Evolutionary conservation across 2,329 filamentous ascomycete species (phyloP), one percentile per base, ranked within the genome.

Genomic region (Orbilia blumenaviensis): DNA sequence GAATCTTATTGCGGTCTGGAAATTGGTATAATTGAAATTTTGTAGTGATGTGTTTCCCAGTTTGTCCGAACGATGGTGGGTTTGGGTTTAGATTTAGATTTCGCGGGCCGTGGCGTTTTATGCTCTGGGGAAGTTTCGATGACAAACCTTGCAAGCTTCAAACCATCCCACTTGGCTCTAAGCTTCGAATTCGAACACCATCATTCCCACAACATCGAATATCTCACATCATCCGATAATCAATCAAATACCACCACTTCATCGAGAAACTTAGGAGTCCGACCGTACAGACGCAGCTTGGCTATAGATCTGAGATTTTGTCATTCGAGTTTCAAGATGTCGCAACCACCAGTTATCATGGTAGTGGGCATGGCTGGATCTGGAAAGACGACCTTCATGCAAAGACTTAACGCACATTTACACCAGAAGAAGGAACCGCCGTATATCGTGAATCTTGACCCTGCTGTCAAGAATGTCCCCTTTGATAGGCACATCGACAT

Each of bases 301-400:
- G 9, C 3, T n/a, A 34, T 10, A 38, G 52, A 16, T n/a, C 18
- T 5, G 10, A 23, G 32, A 18, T 25, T 12, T 29, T 41, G 60
- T 7, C 38, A 12, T 32, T 67, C 27, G n/a, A n/a, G n/a, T n/a
- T n/a, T n/a, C 48, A 64, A 60, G 54, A 76, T 76, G 72, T 32
- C 52, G 29, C 38, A 77, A 52, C 74, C 41, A 29, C 72, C 64
- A 52, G 72, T 66, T 27, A 66, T 76, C 64, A 76, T 76, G 72
- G 72, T 76, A 44, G 73, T 77, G n/a, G 73, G 73, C 54, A 77
- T 77, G 73, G 73, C 79, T 92, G 91, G 95, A 80, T 96, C 93
- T 14, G 95, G 95, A 81, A 99, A 99, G 86, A 99, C 95, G n/a
- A 99, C 96, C 0, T 99, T 99, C 82, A 98, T 99, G 94, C 94